These are phyloP conservation scores for Spizellomyces punctatus DNA, from an alignment of 192 early-diverging fungal genomes.

Conservation along the genomic window DNA sequence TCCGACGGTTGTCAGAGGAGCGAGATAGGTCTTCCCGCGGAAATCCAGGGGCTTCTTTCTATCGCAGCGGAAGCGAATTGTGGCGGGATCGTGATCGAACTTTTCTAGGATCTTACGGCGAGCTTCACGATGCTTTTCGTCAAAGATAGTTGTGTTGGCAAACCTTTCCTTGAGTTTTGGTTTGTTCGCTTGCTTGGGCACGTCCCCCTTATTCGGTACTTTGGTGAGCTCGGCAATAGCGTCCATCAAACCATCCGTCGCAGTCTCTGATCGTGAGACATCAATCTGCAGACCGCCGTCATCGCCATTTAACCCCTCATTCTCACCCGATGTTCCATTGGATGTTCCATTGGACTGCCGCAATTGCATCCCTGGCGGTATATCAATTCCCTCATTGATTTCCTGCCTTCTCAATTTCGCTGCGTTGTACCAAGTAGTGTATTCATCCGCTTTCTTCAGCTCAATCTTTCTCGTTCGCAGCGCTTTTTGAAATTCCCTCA, in stretches of 20 bases:
- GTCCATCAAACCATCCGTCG: too few species aligned
- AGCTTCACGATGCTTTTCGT: neutral
- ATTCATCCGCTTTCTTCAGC: slow-evolving; percentile 20
- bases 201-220: too few species aligned
- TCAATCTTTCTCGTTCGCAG: neutral
- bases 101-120: slow-evolving; percentile 15
- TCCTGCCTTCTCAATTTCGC: slow-evolving; percentile 12
- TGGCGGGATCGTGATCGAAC: slow-evolving; percentile 43
- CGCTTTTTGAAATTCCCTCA: slow-evolving; percentile 30
- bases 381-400: neutral
- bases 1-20: slow-evolving; percentile 95
- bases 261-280: too few species aligned
- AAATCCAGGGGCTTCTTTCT: slow-evolving; percentile 77
- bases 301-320: too few species aligned
- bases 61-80: slow-evolving; percentile 45
- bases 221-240: too few species aligned
- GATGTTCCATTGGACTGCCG: too few species aligned
- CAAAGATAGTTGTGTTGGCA: too few species aligned
- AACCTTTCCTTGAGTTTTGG: too few species aligned
- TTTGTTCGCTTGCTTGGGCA: too few species aligned
- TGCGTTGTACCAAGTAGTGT: slow-evolving; percentile 14
- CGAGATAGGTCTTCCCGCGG: slow-evolving; percentile 87
- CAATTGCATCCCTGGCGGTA: too few species aligned
- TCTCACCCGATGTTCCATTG: too few species aligned
- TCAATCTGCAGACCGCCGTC: too few species aligned